Evolutionary conservation across 1,139 yeast species (phyloP), one percentile per base, ranked within the genome.

Genomic region (Sugiyamaella sp.): DNA sequence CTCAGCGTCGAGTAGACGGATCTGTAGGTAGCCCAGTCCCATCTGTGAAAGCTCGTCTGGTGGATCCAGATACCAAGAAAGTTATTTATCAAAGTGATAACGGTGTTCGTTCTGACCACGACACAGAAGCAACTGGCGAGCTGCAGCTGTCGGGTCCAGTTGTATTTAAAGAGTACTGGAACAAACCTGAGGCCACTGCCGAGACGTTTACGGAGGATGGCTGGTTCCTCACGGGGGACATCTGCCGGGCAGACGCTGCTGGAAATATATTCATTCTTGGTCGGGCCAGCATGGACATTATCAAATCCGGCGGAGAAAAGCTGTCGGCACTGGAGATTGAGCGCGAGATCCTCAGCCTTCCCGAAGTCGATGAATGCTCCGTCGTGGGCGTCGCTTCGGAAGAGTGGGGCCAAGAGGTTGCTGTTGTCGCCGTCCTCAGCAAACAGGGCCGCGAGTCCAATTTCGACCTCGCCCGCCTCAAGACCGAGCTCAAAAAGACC

Each of bases 141-240:
- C 61, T 71, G 43, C 65, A 68, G 48, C 58, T 70, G 22, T 55
- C 60, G 4, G 74, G 74, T 5, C 71, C 71, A 9, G 66, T 66
- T 4, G 64, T 71, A 10, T 71, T 71, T 57, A 57, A 62, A 51
- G 64, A 65, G 50, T 71, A 71, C 62, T 68, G 68, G 68, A 61
- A 65, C 35, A 63, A 63, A 47, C 68, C 68, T 9, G 69, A 70
- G 21, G 73, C 72, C 12, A 68, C 74, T 9, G 58, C 46, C 8
- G 66, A 63, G 49, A 64, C 70, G 2, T 71, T 71, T 49, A 56
- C 60, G 10, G 56, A 42, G 4, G 69, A 63, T 29, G 63, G 63
- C 12, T 71, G 74, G 74, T 71, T 71, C 58, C 60, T 63, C 46
- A 71, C 75, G 16, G 74, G 75, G 19, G 75, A 71, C 54, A 67